phyloP scores from a whole-genome alignment of 345 rosid genomes.

The Aegle marmelos region DNA sequence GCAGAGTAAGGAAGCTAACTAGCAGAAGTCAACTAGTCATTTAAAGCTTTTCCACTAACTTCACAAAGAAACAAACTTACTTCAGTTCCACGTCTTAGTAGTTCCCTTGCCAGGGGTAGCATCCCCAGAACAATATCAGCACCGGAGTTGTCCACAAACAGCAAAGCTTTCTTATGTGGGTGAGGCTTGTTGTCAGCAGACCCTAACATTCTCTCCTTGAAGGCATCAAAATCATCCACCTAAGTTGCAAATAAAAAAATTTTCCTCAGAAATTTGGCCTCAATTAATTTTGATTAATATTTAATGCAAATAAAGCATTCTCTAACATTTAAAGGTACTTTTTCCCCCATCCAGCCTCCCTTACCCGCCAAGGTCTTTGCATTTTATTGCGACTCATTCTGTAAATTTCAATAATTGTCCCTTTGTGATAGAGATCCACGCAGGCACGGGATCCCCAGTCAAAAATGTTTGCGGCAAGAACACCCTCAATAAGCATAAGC shows the following conservation, averaged over 20 bases:
- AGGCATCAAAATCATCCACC: slow-evolving; percentile 96
- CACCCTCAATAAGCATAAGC: slow-evolving; percentile 91
- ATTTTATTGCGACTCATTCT: slow-evolving; percentile 98
- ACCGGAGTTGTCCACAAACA: slow-evolving; percentile 97
- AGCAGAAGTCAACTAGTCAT: background rate
- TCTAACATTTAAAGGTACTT: background rate
- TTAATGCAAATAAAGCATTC: background rate
- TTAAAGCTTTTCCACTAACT: slow-evolving; percentile 6
- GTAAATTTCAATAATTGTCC: slow-evolving; percentile 96
- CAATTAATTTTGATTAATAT: background rate
- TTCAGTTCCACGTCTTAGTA: slow-evolving; percentile 93
- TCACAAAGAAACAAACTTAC: slow-evolving; percentile 33
- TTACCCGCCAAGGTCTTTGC: slow-evolving; percentile 98
- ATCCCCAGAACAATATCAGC: slow-evolving; percentile 93
- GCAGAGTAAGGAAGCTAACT: background rate
- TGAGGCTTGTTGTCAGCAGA: slow-evolving; percentile 54
- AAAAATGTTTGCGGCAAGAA: slow-evolving; percentile 96
- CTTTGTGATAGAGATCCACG: slow-evolving; percentile 97
- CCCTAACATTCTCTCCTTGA: slow-evolving; percentile 88
- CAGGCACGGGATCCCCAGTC: slow-evolving; percentile 99
- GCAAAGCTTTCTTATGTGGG: slow-evolving; percentile 88
- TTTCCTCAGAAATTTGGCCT: background rate
- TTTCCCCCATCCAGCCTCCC: slow-evolving; percentile 22
- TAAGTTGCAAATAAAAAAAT: slow-evolving; percentile 19
- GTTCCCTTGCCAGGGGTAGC: slow-evolving; percentile 98